phyloP scores from a whole-genome alignment of 495 filamentous ascomycete species.

The Hypomontagnella submonticulosa region DNA sequence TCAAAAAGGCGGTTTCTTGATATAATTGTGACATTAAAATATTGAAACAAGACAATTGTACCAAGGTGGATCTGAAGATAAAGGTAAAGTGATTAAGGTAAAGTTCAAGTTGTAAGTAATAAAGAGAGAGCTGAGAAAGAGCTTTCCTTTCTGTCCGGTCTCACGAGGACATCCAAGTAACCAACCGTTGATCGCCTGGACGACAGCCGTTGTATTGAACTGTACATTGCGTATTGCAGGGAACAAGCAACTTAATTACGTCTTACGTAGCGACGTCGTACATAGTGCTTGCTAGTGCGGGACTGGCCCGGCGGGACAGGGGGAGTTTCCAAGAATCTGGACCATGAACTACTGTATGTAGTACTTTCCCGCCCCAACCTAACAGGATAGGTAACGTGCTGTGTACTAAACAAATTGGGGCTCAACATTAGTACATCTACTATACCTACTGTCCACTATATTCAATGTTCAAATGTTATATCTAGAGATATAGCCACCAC shows the following conservation, averaged over 20 bases:
- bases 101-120: background rate
- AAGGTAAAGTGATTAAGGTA: too few species aligned
- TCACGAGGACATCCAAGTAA: conserved; percentile 13
- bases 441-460: too few species aligned
- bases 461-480: too few species aligned
- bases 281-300: background rate
- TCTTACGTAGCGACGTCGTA: conserved; percentile 9
- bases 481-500: too few species aligned
- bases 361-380: conserved; percentile 4
- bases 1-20: conserved; percentile 20
- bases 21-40: background rate
- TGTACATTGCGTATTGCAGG: conserved; percentile 6
- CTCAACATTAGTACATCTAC: too few species aligned
- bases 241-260: conserved; percentile 1
- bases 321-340: conserved; percentile 12
- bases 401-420: too few species aligned
- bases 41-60: background rate
- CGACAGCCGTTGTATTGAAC: conserved; percentile 20
- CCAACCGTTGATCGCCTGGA: conserved; percentile 26
- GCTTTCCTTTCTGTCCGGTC: conserved; percentile 5
- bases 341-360: conserved; percentile 6
- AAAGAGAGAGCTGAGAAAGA: conserved; percentile 17
- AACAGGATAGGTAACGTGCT: background rate
- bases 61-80: too few species aligned
- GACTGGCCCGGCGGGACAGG: background rate